Evolutionary conservation across 106 monocot genomes (phyloP), one percentile per base, ranked within the genome.

Genomic region (Iris macrosiphon): DNA sequence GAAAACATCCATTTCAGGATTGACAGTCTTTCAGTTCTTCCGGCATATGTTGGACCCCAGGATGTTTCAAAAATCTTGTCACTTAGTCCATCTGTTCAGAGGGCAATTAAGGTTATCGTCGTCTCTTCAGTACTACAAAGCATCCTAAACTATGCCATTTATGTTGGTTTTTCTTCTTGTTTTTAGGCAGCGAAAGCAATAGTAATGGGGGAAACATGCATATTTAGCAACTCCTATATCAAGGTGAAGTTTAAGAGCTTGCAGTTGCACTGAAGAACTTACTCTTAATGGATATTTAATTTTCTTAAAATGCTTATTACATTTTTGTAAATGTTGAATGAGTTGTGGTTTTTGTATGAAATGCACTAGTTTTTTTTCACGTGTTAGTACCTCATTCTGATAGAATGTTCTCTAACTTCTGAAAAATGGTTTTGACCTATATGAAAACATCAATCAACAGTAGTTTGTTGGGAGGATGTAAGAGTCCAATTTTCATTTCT

Each of bases 61-160:
- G 94, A 89, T 85, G 73, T 71, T 27, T 61, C 81, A 31, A 95
- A 79, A 60, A 81, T 95, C 45, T 75, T 89, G 59, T 73, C 81
- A 32, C 55, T 76, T 56, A 89, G 78, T 70, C 71, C 89, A n/a
- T 84, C 81, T 69, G 55, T 85, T 52, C 85, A 89, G 42, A 76
- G 45, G 28, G 81, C 89, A 45, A 40, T 78, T 31, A 95, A 95
- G 76, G 94, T 79, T 39, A 40, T 55, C 49, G 8, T 29, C 25
- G 28, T 40, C n/a, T 19, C 44, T 4, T 44, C 44, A 44, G 1
- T 44, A 2, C 44, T 19, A 44, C n/a, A n/a, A n/a, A n/a, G n/a
- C n/a, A n/a, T n/a, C n/a, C n/a, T n/a, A n/a, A n/a, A n/a, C n/a
- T 19, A 28, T 29, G 6, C 14, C 62, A 11, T 7, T 72, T 11